These are phyloP conservation scores for Mariannaea sp. DNA, from an alignment of 2,329 filamentous ascomycete species.

Conservation along the genomic window DNA sequence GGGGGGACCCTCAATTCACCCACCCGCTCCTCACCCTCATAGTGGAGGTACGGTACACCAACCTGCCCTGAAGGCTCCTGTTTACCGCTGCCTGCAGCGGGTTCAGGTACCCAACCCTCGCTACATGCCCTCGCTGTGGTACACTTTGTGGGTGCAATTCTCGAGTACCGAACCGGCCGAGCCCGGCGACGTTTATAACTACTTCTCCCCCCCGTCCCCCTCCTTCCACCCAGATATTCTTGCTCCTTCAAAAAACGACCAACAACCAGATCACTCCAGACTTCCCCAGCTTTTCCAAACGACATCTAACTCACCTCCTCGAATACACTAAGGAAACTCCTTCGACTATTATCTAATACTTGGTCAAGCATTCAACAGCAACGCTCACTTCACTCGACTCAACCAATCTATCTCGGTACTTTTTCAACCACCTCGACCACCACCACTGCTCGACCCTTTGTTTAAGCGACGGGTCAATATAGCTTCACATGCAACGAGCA, in stretches of 20 bases:
- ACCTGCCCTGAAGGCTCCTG: constrained; percentile 32
- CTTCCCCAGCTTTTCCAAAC: constrained; percentile 30
- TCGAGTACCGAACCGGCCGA: constrained; percentile 40
- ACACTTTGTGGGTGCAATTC: constrained; percentile 26
- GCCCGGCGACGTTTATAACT: constrained; percentile 42
- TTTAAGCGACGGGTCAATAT: constrained; percentile 23
- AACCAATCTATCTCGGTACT: constrained; percentile 16
- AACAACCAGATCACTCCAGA: constrained; percentile 31
- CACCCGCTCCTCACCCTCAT: constrained; percentile 18
- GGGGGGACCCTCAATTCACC: constrained; percentile 16
- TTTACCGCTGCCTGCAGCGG: constrained; percentile 35
- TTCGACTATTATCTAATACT: constrained; percentile 7
- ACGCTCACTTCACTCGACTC: constrained; percentile 9
- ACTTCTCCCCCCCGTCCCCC: constrained; percentile 37
- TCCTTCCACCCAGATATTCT: constrained; percentile 35
- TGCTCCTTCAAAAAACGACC: constrained; percentile 31
- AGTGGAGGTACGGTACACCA: constrained; percentile 26
- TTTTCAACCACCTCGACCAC: constrained; percentile 19
- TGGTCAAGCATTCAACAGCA: no score
- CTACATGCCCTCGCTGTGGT: constrained; percentile 31
- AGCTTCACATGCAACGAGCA: constrained; percentile 75
- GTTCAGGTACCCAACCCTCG: constrained; percentile 30
- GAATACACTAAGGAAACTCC: constrained; percentile 2
- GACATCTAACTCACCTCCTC: constrained; percentile 4
- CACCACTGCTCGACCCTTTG: constrained; percentile 24